Evolutionary conservation across 257 asterid genomes (phyloP).

Genomic region (Leonotis leonurus): DNA sequence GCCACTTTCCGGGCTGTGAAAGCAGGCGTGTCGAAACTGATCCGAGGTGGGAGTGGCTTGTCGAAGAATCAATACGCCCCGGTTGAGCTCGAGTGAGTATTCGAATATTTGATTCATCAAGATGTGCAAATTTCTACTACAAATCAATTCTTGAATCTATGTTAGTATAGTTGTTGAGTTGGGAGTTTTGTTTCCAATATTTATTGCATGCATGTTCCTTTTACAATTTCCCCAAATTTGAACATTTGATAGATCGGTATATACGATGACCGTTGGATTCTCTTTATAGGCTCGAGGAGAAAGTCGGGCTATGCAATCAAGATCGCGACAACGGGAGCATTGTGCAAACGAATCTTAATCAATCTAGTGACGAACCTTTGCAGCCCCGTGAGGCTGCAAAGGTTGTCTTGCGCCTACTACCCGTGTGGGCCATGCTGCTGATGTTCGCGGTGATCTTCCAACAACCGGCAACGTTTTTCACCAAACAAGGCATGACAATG

Average conservation of each 20-base stretch:
- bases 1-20: conserved; percentile 34
- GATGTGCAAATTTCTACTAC: neutral
- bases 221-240: neutral
- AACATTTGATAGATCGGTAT: neutral
- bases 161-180: neutral
- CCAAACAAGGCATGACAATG: conserved; percentile 96
- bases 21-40: conserved; percentile 30
- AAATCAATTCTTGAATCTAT: neutral
- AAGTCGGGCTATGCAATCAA: conserved; percentile 26
- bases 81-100: conserved; percentile 73
- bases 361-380: neutral
- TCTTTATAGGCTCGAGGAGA: conserved; percentile 51
- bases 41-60: conserved; percentile 18
- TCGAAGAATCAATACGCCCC: conserved; percentile 17
- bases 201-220: neutral
- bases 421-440: conserved; percentile 77
- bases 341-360: neutral
- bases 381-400: conserved; percentile 29
- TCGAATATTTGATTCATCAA: neutral
- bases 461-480: conserved; percentile 89
- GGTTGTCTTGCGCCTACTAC: conserved; percentile 49
- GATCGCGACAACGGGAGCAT: conserved; percentile 6
- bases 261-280: neutral
- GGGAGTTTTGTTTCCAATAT: neutral
- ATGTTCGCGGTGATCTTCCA: conserved; percentile 89